Conservation (phyloP, 768 basidiomycete genomes). For the Lactarius trivialis region DNA sequence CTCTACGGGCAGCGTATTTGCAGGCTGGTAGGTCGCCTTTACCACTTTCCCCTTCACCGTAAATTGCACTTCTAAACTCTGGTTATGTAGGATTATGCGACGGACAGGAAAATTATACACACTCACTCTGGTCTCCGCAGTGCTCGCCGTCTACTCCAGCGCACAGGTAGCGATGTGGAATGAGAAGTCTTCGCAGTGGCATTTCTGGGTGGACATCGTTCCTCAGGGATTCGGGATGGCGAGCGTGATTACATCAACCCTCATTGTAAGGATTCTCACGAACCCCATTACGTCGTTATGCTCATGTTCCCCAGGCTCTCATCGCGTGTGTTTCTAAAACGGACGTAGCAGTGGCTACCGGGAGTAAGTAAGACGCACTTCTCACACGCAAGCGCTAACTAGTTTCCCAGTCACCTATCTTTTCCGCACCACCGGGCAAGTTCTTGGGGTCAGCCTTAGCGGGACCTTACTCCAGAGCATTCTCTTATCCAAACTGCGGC, state of each 20-base stretch:
- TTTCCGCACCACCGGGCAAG: conserved; percentile 91
- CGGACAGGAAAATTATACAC: conserved; percentile 79
- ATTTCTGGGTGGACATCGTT: conserved; percentile 72
- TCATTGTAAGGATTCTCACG: conserved; percentile 53
- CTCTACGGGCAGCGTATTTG: conserved; percentile 77
- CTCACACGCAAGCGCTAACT: background rate
- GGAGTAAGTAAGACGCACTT: conserved; percentile 52
- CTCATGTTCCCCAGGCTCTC: conserved; percentile 56
- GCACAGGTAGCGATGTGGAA: conserved; percentile 61
- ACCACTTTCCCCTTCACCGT: background rate
- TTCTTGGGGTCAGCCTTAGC: conserved; percentile 85
- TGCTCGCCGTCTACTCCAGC: conserved; percentile 53
- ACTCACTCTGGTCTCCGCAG: conserved; percentile 62
- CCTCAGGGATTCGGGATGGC: conserved; percentile 84
- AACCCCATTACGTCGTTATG: conserved; percentile 1
- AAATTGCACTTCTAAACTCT: conserved; percentile 5
- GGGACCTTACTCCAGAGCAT: conserved; percentile 81
- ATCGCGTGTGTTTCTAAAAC: conserved; percentile 74
- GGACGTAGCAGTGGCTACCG: conserved; percentile 84
- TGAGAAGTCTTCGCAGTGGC: conserved; percentile 48
- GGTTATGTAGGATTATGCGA: conserved; percentile 63
- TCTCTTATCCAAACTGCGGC: conserved; percentile 59
- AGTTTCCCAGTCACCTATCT: conserved; percentile 72
- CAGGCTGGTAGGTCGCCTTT: conserved; percentile 61
- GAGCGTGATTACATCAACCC: conserved; percentile 76